phyloP scores from a whole-genome alignment of 2,329 filamentous ascomycete species.

The Ophiostoma sp. region DNA sequence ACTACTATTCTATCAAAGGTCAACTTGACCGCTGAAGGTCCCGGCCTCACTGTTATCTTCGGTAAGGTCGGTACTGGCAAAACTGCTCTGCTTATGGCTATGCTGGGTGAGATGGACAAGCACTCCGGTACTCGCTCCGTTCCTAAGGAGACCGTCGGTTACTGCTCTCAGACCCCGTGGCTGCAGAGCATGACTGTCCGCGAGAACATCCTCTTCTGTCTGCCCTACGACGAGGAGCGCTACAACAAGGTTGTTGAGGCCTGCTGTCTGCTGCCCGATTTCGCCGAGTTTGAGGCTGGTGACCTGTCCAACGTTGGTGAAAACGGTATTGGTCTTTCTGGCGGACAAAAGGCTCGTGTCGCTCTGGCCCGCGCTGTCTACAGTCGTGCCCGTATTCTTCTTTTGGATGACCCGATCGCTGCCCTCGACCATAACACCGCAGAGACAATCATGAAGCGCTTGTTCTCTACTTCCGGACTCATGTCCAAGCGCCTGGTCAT shows the following conservation, averaged over 20 bases:
- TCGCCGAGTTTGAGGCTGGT: conserved; percentile 50
- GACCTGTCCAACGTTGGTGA: conserved; percentile 57
- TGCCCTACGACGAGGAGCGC: conserved; percentile 46
- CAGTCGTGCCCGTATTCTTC: conserved; percentile 49
- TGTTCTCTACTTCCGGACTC: conserved; percentile 39
- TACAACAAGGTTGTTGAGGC: conserved; percentile 58
- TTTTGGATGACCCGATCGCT: conserved; percentile 60
- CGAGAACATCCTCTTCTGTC: conserved; percentile 60
- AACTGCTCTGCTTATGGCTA: conserved; percentile 53
- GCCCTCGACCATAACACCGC: conserved; percentile 59
- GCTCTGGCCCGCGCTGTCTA: conserved; percentile 59
- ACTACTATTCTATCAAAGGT: conserved; percentile 47
- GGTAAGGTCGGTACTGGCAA: conserved; percentile 59
- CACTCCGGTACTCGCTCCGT: conserved; percentile 44
- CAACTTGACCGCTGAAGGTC: conserved; percentile 39
- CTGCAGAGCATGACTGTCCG: conserved; percentile 60
- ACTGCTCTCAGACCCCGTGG: conserved; percentile 59
- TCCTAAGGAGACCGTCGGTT: conserved; percentile 47
- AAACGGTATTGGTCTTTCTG: conserved; percentile 57
- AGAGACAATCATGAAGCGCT: conserved; percentile 55
- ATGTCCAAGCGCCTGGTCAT: conserved; percentile 61
- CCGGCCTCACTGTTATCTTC: conserved; percentile 51
- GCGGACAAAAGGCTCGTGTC: conserved; percentile 58
- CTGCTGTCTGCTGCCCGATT: conserved; percentile 52
- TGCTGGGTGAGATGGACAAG: conserved; percentile 63